Evolutionary conservation across 139 green algal species (phyloP).

Genomic region (Pleodorina starrii): DNA sequence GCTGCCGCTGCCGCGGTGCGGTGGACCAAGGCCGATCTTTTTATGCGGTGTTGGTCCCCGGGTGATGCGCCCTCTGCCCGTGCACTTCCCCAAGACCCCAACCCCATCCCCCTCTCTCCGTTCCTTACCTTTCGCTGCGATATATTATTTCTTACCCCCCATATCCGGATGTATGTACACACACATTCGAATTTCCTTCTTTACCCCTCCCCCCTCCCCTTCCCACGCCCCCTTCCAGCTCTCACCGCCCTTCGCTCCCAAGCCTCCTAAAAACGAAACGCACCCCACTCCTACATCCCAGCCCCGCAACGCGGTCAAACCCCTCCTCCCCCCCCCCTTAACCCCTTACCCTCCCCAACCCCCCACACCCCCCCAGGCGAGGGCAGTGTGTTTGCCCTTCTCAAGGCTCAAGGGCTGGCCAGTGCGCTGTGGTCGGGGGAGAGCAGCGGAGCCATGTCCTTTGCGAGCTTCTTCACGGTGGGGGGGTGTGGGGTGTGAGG

Average conservation of each 20-base stretch:
- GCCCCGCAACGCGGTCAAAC: not conserved
- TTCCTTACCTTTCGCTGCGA: too few relatives aligned
- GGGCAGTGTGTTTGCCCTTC: slow-evolving; percentile 86
- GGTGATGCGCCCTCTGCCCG: too few relatives aligned
- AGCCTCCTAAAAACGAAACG: too few relatives aligned
- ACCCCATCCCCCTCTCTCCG: too few relatives aligned
- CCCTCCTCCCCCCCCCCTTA: not conserved
- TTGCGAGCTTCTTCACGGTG: slow-evolving; percentile 60
- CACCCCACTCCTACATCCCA: too few relatives aligned
- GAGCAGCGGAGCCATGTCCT: slow-evolving; percentile 48
- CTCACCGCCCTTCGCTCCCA: not conserved
- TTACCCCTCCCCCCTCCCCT: not conserved
- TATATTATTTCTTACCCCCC: too few relatives aligned
- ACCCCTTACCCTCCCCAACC: not conserved
- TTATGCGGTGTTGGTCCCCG: too few relatives aligned
- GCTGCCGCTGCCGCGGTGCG: too few relatives aligned
- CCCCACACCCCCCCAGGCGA: slow-evolving; percentile 56
- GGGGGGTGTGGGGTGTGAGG: not conserved
- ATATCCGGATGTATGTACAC: too few relatives aligned
- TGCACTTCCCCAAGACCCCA: too few relatives aligned
- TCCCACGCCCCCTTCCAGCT: not conserved
- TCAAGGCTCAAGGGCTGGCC: slow-evolving; percentile 84
- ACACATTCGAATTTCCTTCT: not conserved
- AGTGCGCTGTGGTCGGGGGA: slow-evolving; percentile 80
- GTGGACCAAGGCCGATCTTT: too few relatives aligned